Evolutionary conservation across 345 rosid genomes (phyloP).

Genomic region (Eucalyptus microcorys): DNA sequence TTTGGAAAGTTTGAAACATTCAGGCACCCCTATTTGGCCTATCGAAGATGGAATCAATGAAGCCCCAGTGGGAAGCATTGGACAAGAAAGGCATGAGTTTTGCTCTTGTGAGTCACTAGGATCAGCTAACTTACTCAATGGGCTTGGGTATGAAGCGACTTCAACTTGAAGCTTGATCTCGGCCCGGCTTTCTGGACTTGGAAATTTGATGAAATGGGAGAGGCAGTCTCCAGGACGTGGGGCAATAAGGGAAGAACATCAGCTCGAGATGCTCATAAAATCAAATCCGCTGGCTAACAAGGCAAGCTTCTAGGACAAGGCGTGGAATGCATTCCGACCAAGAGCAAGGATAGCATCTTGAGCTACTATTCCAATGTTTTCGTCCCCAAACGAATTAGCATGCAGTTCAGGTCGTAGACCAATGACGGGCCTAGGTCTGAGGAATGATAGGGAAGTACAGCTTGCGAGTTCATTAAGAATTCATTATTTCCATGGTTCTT

Average conservation of each 20-base stretch:
- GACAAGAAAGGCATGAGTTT: constrained; percentile 15
- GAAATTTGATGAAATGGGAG: constrained; percentile 35
- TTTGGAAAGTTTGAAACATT: constrained; percentile 20
- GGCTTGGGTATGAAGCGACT: constrained; percentile 12
- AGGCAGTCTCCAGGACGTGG: constrained; percentile 4
- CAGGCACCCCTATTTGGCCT: constrained; percentile 26
- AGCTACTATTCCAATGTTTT: constrained; percentile 31
- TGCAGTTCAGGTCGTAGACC: constrained; percentile 10
- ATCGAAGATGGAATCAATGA: constrained; percentile 1
- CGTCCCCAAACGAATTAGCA: constrained; percentile 13
- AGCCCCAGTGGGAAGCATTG: constrained; percentile 1
- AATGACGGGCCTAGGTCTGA: background rate
- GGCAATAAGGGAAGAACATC: constrained; percentile 12
- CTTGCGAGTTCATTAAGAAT: background rate
- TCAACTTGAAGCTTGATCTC: constrained; percentile 10
- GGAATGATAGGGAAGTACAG: background rate
- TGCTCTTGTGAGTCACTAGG: constrained; percentile 16
- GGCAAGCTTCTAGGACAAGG: constrained; percentile 11
- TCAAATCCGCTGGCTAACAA: background rate
- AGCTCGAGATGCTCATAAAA: constrained; percentile 13
- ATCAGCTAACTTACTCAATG: constrained; percentile 9
- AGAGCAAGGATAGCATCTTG: constrained; percentile 8
- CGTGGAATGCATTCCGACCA: constrained; percentile 5
- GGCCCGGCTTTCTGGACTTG: constrained; percentile 15
- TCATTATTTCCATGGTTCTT: background rate